These are phyloP conservation scores for Apiospora aurea DNA, from an alignment of 2,329 filamentous ascomycete species.

Conservation along the genomic window DNA sequence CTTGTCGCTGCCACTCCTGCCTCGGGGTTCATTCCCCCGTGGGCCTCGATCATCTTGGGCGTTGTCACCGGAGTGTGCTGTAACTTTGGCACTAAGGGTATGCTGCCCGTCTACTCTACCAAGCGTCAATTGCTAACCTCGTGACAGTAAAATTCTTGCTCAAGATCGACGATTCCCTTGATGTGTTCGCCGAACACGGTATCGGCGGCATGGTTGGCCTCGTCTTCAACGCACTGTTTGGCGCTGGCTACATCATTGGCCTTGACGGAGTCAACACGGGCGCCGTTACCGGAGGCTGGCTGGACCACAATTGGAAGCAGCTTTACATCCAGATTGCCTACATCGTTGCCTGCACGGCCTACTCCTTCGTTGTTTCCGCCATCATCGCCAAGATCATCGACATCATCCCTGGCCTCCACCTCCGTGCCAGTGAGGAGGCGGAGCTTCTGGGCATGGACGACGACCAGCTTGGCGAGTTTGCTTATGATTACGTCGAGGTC, in stretches of 20 bases:
- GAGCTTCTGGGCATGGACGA: constrained; percentile 90
- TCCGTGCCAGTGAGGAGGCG: constrained; percentile 81
- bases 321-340: constrained; percentile 84
- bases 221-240: constrained; percentile 78
- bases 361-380: constrained; percentile 77
- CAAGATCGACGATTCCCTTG: constrained; percentile 73
- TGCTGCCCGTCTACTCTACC: constrained; percentile 27
- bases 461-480: constrained; percentile 89
- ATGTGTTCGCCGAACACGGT: constrained; percentile 76
- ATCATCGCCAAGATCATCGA: constrained; percentile 79
- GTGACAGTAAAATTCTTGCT: constrained; percentile 64
- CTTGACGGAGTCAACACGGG: constrained; percentile 80
- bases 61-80: constrained; percentile 70
- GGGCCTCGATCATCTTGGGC: constrained; percentile 72
- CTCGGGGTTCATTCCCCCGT: constrained; percentile 72
- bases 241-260: constrained; percentile 72
- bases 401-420: constrained; percentile 76
- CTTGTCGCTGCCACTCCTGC: constrained; percentile 75
- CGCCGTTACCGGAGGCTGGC: constrained; percentile 69
- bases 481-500: constrained; percentile 90
- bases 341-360: constrained; percentile 70
- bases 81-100: constrained; percentile 72
- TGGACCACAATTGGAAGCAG: constrained; percentile 76
- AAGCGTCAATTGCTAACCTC: background rate
- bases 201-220: constrained; percentile 74